Conservation (phyloP, 805 yeast species). For the Lipomyces sp. region DNA sequence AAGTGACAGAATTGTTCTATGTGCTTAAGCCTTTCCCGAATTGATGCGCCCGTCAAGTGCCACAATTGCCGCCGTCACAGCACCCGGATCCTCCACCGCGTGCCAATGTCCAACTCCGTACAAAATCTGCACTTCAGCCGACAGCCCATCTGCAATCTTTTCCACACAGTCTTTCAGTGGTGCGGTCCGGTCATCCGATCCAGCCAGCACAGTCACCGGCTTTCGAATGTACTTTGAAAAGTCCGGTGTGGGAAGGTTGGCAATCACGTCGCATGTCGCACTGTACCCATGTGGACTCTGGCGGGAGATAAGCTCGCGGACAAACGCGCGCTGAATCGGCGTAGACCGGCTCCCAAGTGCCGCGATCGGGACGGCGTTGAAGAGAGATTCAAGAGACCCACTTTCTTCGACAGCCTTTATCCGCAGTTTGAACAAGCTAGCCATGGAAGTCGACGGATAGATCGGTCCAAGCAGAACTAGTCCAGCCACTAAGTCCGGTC, state of each 20-base stretch:
- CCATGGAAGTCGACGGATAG: conserved; percentile 1
- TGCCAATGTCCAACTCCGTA: conserved; percentile 13
- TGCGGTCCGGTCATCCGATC: conserved; percentile 3
- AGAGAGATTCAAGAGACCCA: conserved; percentile 4
- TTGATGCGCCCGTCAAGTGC: too few relatives aligned
- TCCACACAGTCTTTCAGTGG: conserved; percentile 7
- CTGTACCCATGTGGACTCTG: conserved; percentile 4
- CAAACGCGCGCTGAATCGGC: conserved; percentile 5
- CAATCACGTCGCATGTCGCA: conserved; percentile 9
- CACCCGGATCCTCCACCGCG: conserved; percentile 8
- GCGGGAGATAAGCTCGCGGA: conserved; percentile 9
- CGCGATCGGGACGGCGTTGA: conserved; percentile 3
- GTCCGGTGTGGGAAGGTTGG: conserved; percentile 5
- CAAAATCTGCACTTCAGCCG: conserved; percentile 1
- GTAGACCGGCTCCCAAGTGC: background rate
- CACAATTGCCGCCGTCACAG: background rate
- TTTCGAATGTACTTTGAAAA: background rate
- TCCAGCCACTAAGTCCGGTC: background rate
- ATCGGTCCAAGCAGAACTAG: conserved; percentile 7
- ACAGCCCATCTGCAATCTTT: background rate
- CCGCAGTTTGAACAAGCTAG: background rate
- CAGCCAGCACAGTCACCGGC: conserved; percentile 2
- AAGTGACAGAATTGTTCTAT: too few relatives aligned
- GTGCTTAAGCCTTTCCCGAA: too few relatives aligned
- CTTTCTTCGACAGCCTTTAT: background rate